Evolutionary conservation across 345 rosid species (phyloP).

Genomic region (Excoecaria cochinchinensis): DNA sequence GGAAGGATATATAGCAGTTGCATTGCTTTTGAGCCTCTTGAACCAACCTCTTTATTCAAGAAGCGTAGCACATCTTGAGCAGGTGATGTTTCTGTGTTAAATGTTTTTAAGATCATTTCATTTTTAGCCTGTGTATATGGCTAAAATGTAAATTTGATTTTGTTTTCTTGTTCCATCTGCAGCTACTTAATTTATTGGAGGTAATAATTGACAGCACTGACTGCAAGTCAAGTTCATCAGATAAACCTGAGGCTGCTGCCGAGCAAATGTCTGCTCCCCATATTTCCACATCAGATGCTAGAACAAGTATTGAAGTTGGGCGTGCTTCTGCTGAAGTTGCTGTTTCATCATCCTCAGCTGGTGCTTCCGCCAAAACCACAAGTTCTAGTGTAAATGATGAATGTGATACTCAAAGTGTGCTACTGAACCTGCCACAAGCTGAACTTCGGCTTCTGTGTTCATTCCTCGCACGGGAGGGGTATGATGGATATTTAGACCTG

Average conservation of each 20-base stretch:
- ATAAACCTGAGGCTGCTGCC: slow-evolving; percentile 45
- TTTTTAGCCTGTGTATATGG: background rate
- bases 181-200: slow-evolving; percentile 88
- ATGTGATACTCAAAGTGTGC: slow-evolving; percentile 54
- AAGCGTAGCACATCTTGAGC: slow-evolving; percentile 96
- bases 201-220: slow-evolving; percentile 77
- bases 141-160: background rate
- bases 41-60: slow-evolving; percentile 89
- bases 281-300: slow-evolving; percentile 38
- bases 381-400: slow-evolving; percentile 46
- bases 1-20: slow-evolving; percentile 56
- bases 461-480: slow-evolving; percentile 96
- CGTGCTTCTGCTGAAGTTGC: slow-evolving; percentile 36
- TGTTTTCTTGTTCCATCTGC: slow-evolving; percentile 27
- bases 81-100: slow-evolving; percentile 41
- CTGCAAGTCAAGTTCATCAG: slow-evolving; percentile 52
- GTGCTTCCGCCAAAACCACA: slow-evolving; percentile 42
- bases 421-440: slow-evolving; percentile 67
- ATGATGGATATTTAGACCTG: slow-evolving; percentile 10
- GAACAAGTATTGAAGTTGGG: slow-evolving; percentile 38
- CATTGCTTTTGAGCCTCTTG: slow-evolving; percentile 82
- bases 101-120: background rate
- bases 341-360: slow-evolving; percentile 36
- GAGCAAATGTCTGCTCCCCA: slow-evolving; percentile 43
- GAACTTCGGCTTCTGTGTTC: slow-evolving; percentile 91